A percentile compares a stretch with the other conserved stretches of the same genome.
These are phyloP conservation scores for Nemania sp. DNA, from an alignment of 2,329 filamentous ascomycete species.

Conservation along the genomic window DNA sequence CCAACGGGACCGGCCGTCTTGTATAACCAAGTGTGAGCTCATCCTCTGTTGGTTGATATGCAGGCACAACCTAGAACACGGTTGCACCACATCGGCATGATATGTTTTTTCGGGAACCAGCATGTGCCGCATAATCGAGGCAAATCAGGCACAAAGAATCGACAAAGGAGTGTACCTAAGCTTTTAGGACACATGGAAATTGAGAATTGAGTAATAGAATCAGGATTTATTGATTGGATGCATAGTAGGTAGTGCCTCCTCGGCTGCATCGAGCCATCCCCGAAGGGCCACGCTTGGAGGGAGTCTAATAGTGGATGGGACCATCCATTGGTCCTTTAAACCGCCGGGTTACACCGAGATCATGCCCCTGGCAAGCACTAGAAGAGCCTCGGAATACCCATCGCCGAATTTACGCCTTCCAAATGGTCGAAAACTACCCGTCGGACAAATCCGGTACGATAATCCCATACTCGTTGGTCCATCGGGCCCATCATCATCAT, in stretches of 20 bases:
- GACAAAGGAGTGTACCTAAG: constrained; percentile 25
- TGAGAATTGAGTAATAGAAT: constrained; percentile 30
- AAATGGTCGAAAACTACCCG: constrained; percentile 21
- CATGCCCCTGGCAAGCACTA: constrained; percentile 13
- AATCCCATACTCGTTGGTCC: neutral
- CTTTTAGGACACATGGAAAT: constrained; percentile 29
- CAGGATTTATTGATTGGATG: constrained; percentile 36
- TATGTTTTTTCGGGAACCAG: constrained; percentile 1
- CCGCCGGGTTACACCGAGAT: constrained; percentile 17
- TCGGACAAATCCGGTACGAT: constrained; percentile 23
- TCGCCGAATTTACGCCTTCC: constrained; percentile 35
- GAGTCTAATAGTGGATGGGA: constrained; percentile 1
- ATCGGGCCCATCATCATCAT: constrained; percentile 6
- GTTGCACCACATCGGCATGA: constrained; percentile 19
- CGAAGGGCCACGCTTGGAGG: constrained; percentile 10
- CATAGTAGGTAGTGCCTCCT: constrained; percentile 34
- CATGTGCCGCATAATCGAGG: constrained; percentile 15
- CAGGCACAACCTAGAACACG: constrained; percentile 3
- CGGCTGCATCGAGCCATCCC: constrained; percentile 25
- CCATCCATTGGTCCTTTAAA: constrained; percentile 17
- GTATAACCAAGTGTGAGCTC: constrained; percentile 16
- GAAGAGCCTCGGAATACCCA: constrained; percentile 35
- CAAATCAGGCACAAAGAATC: constrained; percentile 15
- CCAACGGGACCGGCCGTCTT: constrained; percentile 11
- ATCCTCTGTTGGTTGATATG: neutral